Base-by-base conservation (phyloP, 1,139 yeast genomes). In the Lodderomyces oxycetoniae region DNA sequence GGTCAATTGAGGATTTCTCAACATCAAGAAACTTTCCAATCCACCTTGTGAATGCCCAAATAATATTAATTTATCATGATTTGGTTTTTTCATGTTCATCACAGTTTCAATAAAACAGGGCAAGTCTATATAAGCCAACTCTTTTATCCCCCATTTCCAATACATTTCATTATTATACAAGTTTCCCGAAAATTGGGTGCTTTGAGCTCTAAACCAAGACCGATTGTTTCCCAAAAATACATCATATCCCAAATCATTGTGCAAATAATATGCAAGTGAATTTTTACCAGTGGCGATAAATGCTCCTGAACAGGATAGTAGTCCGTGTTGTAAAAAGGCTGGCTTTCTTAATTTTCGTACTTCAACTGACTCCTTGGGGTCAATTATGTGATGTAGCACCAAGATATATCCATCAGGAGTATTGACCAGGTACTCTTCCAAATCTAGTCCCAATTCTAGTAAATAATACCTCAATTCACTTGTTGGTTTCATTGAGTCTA, bases 211-310 rank as follows among this genome's bases (percentile, higher is more conserved):
- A 53, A 88, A 86, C 22, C 95, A 93, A 42, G 95, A 79, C 39
- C 98, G 63, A 53, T 89, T 89, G 52, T 89, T 88, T 1, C 96
- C 97, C 36, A 91, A 57, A 96, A 97, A 91, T 1, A 91, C 91
- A 47, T 91, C 97, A 52, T 71, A 87, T 0, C 95, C 95, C 21
- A 63, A 55, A 16, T 70, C 63, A n/a, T n/a, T n/a, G 28, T 67
- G 57, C 19, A 89, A 62, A 45, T 65, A 71, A 45, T 77, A 79
- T 0, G 93, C 93, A 34, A 91, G 53, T 5, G 94, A 83, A 39
- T 84, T 75, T 36, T 67, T 64, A 0, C 96, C 97, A 13, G 84
- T 65, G 0, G 94, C 79, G 22, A 91, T 69, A 54, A 71, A 91
- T 0, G 95, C 83, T 0, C 91, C 96, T 0, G 93, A 78, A 19